These are phyloP conservation scores for Ogataea hybrid DNA, from an alignment of 1,139 yeast species.

Conservation along the genomic window DNA sequence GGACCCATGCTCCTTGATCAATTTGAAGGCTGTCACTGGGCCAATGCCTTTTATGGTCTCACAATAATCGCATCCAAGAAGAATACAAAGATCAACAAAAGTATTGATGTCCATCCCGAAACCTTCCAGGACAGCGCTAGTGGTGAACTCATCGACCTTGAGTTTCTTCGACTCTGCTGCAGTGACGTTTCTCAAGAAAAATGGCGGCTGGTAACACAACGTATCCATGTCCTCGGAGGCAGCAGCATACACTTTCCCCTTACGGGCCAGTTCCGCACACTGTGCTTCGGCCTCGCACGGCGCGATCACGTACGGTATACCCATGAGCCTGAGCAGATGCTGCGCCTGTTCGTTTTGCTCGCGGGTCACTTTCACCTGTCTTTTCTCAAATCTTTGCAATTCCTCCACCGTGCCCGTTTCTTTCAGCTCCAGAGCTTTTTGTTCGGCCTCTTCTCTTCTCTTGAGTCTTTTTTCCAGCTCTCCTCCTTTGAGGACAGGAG, in stretches of 20 bases:
- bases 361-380: constrained; percentile 83
- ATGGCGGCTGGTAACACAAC: constrained; percentile 84
- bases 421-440: constrained; percentile 66
- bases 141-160: constrained; percentile 84
- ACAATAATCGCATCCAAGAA: constrained; percentile 95
- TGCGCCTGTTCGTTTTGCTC: constrained; percentile 96
- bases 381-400: constrained; percentile 70
- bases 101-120: constrained; percentile 68
- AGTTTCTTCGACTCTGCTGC: constrained; percentile 91
- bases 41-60: constrained; percentile 95
- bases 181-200: constrained; percentile 80
- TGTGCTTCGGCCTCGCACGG: constrained; percentile 99
- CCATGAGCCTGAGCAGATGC: constrained; percentile 77
- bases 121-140: constrained; percentile 68
- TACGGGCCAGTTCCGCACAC: constrained; percentile 88
- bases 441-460: constrained; percentile 80
- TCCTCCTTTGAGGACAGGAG: constrained; percentile 86
- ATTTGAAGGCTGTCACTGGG: constrained; percentile 87
- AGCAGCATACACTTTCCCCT: constrained; percentile 91
- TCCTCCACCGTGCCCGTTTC: constrained; percentile 83
- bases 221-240: constrained; percentile 99
- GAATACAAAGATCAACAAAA: constrained; percentile 87
- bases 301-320: constrained; percentile 88
- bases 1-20: constrained; percentile 81
- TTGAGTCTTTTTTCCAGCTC: constrained; percentile 85